Base-by-base conservation (phyloP, 2,329 filamentous ascomycete genomes). In the Aspergillus sojae region DNA sequence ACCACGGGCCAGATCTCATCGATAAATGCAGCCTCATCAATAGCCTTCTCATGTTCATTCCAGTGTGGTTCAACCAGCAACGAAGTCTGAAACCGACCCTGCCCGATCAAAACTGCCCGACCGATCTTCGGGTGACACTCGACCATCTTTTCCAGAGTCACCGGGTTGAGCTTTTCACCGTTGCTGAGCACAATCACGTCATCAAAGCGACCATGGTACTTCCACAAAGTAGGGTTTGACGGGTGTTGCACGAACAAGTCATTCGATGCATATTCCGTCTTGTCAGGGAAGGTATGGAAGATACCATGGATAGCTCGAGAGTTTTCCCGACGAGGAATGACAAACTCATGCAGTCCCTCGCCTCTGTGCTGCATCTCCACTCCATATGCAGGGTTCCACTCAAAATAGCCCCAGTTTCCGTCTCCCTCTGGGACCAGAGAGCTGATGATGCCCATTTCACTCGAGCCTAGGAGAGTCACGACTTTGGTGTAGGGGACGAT, bases 1-100 rank as follows among this genome's bases (percentile, higher is more conserved):
- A 85, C 73, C 0, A 64, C 68, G 0, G 75, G 69, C 82, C 82
- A 84, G 4, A 85, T 76, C 53, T 74, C 74, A 5, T 82, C 76
- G 3, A 83, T 64, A 1, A 80, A 66, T 5, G 39, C 26, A 19
- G 21, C 57, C 30, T 61, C 63, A 3, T 66, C 36, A 41, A 56
- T 45, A 32, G 59, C 11, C 21, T 45, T 32, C 16, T 4, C 16
- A 2, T 39, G 43, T 23, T 48, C 36, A 5, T 69, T 60, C 58
- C 70, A 68, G n/a, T 65, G 53, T 1, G 72, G 74, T 64, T 81
- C 79, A 23, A 81, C 48, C 1, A 82, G 60, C 2, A 81, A 60
- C 14, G 70, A 69, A 16, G 79, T 26, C 39, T 79, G 75, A 16
- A 76, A 73, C 5, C 69, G 67, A 4, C 71, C 71, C 23, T 75